phyloP scores from a whole-genome alignment of 2,329 filamentous ascomycete genomes.

The Curvularia sp. region DNA sequence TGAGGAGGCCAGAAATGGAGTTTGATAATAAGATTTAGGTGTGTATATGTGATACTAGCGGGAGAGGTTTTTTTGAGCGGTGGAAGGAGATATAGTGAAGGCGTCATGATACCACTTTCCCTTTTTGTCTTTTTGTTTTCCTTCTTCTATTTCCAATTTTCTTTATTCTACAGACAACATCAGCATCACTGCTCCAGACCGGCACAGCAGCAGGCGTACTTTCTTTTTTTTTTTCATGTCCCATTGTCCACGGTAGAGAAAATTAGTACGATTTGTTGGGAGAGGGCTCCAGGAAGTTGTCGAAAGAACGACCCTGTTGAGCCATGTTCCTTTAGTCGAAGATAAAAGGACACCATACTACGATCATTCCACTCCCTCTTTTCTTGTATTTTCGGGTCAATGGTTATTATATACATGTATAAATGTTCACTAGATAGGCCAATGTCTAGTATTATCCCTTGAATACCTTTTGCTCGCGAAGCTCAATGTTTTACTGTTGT shows the following conservation, averaged over 20 bases:
- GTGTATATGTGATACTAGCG: not conserved
- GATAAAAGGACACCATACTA: not conserved
- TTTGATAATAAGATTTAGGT: constrained; percentile 36
- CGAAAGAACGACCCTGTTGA: constrained; percentile 4
- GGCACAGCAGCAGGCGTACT: constrained; percentile 16
- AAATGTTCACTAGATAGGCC: not conserved
- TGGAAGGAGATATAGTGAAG: not conserved
- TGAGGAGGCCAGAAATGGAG: constrained; percentile 39
- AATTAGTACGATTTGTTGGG: not conserved
- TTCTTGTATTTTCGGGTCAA: not conserved
- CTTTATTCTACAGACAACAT: constrained; percentile 11
- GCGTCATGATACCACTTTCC: constrained; percentile 46
- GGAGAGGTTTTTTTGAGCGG: not conserved
- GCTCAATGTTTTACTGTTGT: not conserved
- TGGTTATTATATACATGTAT: not conserved
- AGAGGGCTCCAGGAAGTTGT: constrained; percentile 6
- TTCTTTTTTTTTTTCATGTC: not conserved
- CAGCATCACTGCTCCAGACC: constrained; percentile 14
- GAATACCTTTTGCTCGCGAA: not conserved
- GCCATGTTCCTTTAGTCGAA: not conserved
- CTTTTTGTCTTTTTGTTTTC: constrained; percentile 14
- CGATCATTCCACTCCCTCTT: not conserved
- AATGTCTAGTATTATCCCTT: constrained; percentile 7
- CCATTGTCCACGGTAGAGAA: not conserved
- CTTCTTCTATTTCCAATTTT: not conserved